Percentiles rank a stretch among this genome's conserved stretches.
Evolutionary conservation across 2,329 filamentous ascomycete genomes (phyloP).

Genomic region (Penicillium sp.): DNA sequence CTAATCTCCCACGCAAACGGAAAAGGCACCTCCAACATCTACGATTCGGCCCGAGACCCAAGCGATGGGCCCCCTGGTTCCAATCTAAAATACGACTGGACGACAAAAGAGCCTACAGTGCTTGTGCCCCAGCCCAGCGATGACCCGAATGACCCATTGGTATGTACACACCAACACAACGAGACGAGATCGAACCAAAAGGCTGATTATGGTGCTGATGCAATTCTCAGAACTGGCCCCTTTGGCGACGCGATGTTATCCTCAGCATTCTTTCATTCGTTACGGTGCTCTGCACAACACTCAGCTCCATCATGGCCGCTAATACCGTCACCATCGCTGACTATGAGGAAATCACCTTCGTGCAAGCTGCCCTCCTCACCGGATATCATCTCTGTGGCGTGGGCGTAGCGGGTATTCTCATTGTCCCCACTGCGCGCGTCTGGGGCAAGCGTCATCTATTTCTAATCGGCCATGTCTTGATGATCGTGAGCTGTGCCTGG

Average conservation of each 20-base stretch:
- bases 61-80: constrained; percentile 38
- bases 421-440: constrained; percentile 83
- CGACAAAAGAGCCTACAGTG: constrained; percentile 70
- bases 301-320: constrained; percentile 85
- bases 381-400: constrained; percentile 87
- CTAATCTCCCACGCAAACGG: too few relatives aligned
- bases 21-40: constrained; percentile 59
- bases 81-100: constrained; percentile 72
- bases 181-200: too few relatives aligned
- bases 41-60: constrained; percentile 58
- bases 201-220: too few relatives aligned
- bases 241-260: constrained; percentile 83
- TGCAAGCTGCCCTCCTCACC: constrained; percentile 78
- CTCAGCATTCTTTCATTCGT: constrained; percentile 77
- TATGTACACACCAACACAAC: constrained; percentile 45
- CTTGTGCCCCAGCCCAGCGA: constrained; percentile 89
- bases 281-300: constrained; percentile 80
- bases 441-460: constrained; percentile 94
- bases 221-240: constrained; percentile 81
- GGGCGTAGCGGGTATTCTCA: constrained; percentile 78
- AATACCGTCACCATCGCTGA: constrained; percentile 79
- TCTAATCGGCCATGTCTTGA: constrained; percentile 72
- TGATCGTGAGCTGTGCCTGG: constrained; percentile 78
- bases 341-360: constrained; percentile 68
- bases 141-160: constrained; percentile 85